These are phyloP conservation scores for Blastomyces emzantsi DNA, from an alignment of 2,329 filamentous ascomycete genomes.

Conservation along the genomic window DNA sequence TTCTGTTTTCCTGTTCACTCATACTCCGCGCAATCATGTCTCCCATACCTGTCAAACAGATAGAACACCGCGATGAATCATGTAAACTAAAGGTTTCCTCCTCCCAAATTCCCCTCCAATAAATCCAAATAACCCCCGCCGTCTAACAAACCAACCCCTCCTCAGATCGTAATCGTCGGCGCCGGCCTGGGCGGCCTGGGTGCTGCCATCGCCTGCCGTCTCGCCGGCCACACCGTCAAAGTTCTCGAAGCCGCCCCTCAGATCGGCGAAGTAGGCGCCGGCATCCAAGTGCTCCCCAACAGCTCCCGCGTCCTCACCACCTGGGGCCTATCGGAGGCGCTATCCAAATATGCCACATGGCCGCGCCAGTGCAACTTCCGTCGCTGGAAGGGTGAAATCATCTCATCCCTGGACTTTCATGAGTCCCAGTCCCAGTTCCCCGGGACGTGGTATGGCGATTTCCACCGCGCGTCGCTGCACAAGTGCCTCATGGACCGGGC, in stretches of 20 bases:
- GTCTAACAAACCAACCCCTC: neutral
- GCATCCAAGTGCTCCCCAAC: slow-evolving; percentile 30
- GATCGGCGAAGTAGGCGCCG: slow-evolving; percentile 34
- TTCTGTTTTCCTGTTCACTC: neutral
- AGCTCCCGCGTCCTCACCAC: slow-evolving; percentile 23
- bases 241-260: slow-evolving; percentile 32
- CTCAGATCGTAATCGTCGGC: slow-evolving; percentile 18
- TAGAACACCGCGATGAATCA: slow-evolving; percentile 7
- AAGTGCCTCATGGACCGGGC: slow-evolving; percentile 5
- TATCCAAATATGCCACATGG: slow-evolving; percentile 23
- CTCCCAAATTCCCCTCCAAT: neutral
- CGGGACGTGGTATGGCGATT: slow-evolving; percentile 8
- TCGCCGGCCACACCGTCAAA: slow-evolving; percentile 17
- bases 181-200: slow-evolving; percentile 20
- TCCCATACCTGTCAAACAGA: slow-evolving; percentile 5
- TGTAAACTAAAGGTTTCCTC: slow-evolving; percentile 5
- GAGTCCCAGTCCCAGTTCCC: slow-evolving; percentile 7
- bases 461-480: slow-evolving; percentile 7
- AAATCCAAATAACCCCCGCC: neutral
- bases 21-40: neutral
- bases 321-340: slow-evolving; percentile 23
- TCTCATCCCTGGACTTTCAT: slow-evolving; percentile 21
- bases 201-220: slow-evolving; percentile 18
- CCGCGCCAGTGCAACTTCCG: slow-evolving; percentile 25
- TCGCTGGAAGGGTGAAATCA: slow-evolving; percentile 25